Base-by-base conservation (phyloP, 2,329 filamentous ascomycete species). In the Domatiomyces catenatus region DNA sequence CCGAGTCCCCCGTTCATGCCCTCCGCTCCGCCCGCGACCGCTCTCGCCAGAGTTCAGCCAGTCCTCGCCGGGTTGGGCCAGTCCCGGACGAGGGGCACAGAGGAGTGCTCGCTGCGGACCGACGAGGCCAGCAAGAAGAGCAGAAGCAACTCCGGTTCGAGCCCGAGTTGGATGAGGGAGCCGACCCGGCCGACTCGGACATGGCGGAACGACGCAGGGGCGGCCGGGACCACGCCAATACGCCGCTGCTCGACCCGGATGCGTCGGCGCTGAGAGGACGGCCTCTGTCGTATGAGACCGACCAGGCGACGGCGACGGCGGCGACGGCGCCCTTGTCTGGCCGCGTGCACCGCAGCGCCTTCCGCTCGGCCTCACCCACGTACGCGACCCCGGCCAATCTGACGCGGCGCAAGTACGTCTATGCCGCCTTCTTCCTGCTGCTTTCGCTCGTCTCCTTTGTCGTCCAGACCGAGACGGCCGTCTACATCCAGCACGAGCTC, bases 391-490 rank as follows among this genome's bases (percentile, higher is more conserved):
- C 79, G 17, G 76, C 76, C 56, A 69, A 75, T 53, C 82, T 81
- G 44, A 88, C 86, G 36, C 78, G 79, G 63, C 83, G 79, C 63
- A 87, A 87, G 68, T 96, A 98, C 68, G 83, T 84, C 20, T 86
- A 90, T 64, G 90, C 92, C 1, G 82, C 77, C 48, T 77, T 88
- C 58, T 95, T 95, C 67, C 75, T 98, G 54, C 69, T 83, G 26
- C 64, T 95, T 58, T 92, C 85, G 63, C 73, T 98, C 62, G 71
- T 94, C 52, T 84, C 85, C 63, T 98, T 98, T 65, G 86, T 87
- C 46, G 73, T 94, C 5, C 92, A 98, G 75, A 96, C 92, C 2
- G 90, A 96, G 73, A 87, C 94, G 49, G 90, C 89, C 8, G 82
- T 93, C 8, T 89, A 95, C 69, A 92, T 98, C 54, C 90, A 96